A percentile compares a stretch with the other conserved stretches of the same genome.
These are phyloP conservation scores for Eremothecium cymbalariae DNA, from an alignment of 1,139 yeast genomes.

Conservation along the genomic window DNA sequence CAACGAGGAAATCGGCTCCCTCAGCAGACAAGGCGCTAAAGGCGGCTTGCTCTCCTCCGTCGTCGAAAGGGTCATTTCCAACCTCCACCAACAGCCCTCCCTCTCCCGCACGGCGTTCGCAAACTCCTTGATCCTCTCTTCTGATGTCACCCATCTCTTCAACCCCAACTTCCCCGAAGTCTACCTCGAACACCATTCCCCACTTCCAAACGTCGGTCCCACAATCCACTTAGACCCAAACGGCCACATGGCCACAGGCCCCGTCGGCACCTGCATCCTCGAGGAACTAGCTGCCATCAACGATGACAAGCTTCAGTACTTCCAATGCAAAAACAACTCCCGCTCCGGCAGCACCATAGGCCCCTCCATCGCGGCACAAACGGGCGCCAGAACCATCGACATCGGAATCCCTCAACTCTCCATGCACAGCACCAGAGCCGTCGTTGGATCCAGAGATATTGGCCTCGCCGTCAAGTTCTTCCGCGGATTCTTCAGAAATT, in stretches of 20 bases:
- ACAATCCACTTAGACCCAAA: conserved; percentile 67
- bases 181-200: conserved; percentile 66
- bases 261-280: conserved; percentile 56
- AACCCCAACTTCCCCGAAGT: conserved; percentile 56
- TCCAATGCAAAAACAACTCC: conserved; percentile 63
- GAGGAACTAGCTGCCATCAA: conserved; percentile 57
- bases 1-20: conserved; percentile 58
- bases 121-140: conserved; percentile 51
- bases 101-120: conserved; percentile 38
- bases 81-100: conserved; percentile 18
- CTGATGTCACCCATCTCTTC: conserved; percentile 58
- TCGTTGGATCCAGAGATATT: conserved; percentile 62
- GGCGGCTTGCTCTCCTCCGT: conserved; percentile 44
- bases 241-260: conserved; percentile 75
- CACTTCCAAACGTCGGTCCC: conserved; percentile 70
- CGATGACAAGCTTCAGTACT: conserved; percentile 56
- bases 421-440: conserved; percentile 77
- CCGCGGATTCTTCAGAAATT: conserved; percentile 49
- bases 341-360: conserved; percentile 80
- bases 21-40: conserved; percentile 50
- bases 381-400: conserved; percentile 73
- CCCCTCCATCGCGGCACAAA: conserved; percentile 51
- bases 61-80: conserved; percentile 36
- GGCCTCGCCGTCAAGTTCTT: conserved; percentile 62
- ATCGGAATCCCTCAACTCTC: conserved; percentile 71